Conservation (phyloP, 2,329 filamentous ascomycete species). For the Fusarium siculi region DNA sequence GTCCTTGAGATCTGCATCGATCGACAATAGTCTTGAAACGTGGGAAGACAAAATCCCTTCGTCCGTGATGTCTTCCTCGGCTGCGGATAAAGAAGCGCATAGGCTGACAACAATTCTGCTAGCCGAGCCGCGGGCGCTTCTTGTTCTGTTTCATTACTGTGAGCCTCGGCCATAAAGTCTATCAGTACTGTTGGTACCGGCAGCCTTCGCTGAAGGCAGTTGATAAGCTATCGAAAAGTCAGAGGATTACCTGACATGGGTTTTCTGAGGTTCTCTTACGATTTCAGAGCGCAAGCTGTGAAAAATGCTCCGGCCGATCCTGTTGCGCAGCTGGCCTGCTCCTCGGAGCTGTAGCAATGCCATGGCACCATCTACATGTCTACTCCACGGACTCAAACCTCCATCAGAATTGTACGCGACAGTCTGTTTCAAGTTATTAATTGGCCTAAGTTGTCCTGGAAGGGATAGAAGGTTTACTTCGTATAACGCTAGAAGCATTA, state of each 20-base stretch:
- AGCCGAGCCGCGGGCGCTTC: background rate
- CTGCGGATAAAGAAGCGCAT: fast-evolving
- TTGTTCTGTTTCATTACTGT: background rate
- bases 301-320: background rate
- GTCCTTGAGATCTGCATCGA: background rate
- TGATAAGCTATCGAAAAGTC: background rate
- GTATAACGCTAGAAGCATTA: background rate
- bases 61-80: background rate
- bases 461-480: background rate
- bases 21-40: background rate
- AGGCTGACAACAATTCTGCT: background rate
- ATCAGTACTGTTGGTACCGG: fast-evolving
- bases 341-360: background rate
- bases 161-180: background rate
- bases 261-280: background rate
- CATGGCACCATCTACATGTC: background rate
- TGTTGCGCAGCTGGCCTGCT: background rate
- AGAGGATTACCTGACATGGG: background rate
- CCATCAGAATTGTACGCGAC: background rate
- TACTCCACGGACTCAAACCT: background rate
- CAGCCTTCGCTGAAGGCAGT: background rate
- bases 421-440: background rate
- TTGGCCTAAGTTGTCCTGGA: no score
- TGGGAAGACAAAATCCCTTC: fast-evolving
- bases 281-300: background rate